These are phyloP conservation scores for Hypoxylon lenormandii DNA, from an alignment of 495 filamentous ascomycete genomes.

Conservation along the genomic window DNA sequence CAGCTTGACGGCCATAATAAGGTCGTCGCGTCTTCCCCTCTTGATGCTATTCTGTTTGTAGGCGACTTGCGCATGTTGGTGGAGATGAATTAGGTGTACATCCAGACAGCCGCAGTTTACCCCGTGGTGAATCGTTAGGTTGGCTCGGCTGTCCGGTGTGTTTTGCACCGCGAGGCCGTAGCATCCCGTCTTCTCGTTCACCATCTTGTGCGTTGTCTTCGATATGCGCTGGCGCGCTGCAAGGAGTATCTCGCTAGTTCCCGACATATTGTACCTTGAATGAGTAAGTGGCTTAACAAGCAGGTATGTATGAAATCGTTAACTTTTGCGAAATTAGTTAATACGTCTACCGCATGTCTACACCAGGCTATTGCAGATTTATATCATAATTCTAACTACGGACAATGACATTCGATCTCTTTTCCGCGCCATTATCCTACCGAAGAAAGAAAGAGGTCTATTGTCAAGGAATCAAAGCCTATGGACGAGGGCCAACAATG, in stretches of 20 bases:
- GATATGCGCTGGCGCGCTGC: constrained; percentile 20
- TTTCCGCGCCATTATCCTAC: neutral
- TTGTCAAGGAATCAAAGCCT: neutral
- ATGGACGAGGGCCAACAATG: constrained; percentile 11
- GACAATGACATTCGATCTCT: constrained; percentile 4
- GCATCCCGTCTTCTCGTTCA: constrained; percentile 23
- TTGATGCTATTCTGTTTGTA: constrained; percentile 14
- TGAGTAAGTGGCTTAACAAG: neutral
- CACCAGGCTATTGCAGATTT: neutral
- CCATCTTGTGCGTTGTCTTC: constrained; percentile 14
- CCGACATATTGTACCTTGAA: constrained; percentile 2
- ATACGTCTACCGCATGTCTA: too few relatives aligned
- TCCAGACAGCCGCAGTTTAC: constrained; percentile 6
- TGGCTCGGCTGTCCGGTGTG: neutral
- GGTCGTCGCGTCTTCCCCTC: constrained; percentile 13
- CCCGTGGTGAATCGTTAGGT: constrained; percentile 23
- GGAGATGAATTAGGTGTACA: constrained; percentile 2
- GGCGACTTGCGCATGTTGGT: constrained; percentile 4
- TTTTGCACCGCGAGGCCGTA: constrained; percentile 11
- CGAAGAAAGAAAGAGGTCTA: neutral
- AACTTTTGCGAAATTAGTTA: too few relatives aligned
- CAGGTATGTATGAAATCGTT: too few relatives aligned
- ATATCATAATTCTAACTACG: neutral
- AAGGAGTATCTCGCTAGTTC: constrained; percentile 7
- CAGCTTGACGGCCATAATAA: constrained; percentile 27